A percentile compares a stretch with the other conserved stretches of the same genome.
Evolutionary conservation across 164 flowering plant genomes (phyloP).

Genomic region (Magnolia kwangsiensis): DNA sequence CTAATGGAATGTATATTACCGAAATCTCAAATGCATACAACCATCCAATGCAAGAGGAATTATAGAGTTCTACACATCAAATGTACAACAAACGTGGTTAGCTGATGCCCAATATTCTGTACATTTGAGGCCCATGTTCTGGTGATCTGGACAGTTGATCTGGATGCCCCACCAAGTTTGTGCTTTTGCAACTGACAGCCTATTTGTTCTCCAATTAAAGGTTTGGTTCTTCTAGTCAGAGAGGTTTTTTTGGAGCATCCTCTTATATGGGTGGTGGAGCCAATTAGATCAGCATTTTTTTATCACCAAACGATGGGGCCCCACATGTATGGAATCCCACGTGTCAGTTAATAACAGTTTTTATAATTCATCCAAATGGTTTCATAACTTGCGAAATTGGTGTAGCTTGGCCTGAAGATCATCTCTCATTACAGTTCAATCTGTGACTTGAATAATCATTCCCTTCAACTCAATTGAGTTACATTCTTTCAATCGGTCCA

Average conservation of each 20-base stretch:
- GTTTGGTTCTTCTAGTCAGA: no score
- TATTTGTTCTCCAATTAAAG: no score
- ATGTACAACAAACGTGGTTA: no score
- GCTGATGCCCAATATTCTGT: no score
- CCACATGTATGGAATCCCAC: not conserved
- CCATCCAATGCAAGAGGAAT: not conserved
- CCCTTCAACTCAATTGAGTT: not conserved
- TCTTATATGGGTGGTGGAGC: not conserved
- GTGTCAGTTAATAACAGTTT: not conserved
- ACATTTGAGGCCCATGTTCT: no score
- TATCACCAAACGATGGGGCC: not conserved
- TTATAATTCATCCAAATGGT: not conserved
- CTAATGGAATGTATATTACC: slow-evolving; percentile 23
- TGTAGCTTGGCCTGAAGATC: not conserved
- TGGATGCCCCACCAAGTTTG: no score
- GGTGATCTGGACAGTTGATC: no score
- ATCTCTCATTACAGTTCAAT: no score
- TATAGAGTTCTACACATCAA: no score
- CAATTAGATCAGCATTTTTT: not conserved
- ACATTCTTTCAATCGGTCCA: not conserved
- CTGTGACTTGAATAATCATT: not conserved
- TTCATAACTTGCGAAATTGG: not conserved
- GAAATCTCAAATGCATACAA: not conserved
- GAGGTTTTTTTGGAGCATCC: not conserved
- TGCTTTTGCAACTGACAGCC: no score